Evolutionary conservation across 2,329 filamentous ascomycete genomes (phyloP), one percentile per base, ranked within the genome.

Genomic region (Eutypella sp.): DNA sequence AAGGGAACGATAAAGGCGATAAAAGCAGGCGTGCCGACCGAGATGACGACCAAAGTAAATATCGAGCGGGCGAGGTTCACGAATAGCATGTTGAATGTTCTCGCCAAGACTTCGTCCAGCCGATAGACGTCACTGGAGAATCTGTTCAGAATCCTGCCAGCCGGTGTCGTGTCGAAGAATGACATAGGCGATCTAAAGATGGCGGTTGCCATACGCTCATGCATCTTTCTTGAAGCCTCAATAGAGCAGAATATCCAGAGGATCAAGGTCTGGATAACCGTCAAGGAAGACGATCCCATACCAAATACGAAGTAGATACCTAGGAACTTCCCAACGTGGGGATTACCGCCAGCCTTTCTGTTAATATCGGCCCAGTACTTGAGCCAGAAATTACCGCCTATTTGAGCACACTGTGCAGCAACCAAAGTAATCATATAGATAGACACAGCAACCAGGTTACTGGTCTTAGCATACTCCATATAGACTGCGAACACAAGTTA

Each of bases 161-260:
- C 86, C 3, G 93, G 93, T 2, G 93, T 99, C 1, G 91, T 96
- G 65, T 99, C 95, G 58, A 99, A 99, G 71, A 99, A 99, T 57
- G 84, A 93, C 93, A 99, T 99, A 45, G 93, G 95, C 31, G 90
- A 95, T 55, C 93, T 81, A 77, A 99, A 99, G 57, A 97, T 96
- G 16, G 93, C 90, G 59, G 87, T 93, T 37, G 92, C 92, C 93
- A 99, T 97, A 53, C 89, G 80, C 70, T 97, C 93, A 65, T 99
- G 93, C 46, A 99, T 77, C 71, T 97, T 99, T 51, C 93, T 82
- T 18, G 92, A 96, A 42, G 93, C 93, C 82, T 99, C 93, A 52
- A 99, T 99, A 4, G 93, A 97, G 71, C 95, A 99, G 72, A 99
- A 97, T 55, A 99, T 97, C 93, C 93, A 99, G 23, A 99, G 75